These are phyloP conservation scores for Ceratocystis harringtonii DNA, from an alignment of 2,329 filamentous ascomycete species.

Conservation along the genomic window DNA sequence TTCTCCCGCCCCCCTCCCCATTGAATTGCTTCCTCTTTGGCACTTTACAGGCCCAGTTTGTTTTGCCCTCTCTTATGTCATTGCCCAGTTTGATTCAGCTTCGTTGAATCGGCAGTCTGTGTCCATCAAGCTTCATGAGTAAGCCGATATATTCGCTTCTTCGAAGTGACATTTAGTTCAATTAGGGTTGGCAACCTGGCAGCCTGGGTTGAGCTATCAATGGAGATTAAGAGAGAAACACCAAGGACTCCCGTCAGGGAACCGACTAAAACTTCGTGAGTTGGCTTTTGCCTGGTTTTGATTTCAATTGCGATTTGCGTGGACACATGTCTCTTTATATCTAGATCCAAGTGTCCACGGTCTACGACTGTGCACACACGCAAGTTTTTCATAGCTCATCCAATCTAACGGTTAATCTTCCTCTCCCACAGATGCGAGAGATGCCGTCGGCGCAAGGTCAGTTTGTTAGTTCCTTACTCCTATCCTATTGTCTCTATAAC, in stretches of 20 bases:
- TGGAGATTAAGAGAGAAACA: background rate
- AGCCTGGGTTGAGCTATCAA: slow-evolving; percentile 18
- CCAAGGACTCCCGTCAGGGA: slow-evolving; percentile 24
- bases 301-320: background rate
- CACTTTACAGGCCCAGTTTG: background rate
- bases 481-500: background rate
- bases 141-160: background rate
- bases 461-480: background rate
- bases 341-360: background rate
- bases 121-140: background rate
- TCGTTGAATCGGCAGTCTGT: background rate
- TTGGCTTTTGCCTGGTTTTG: slow-evolving; percentile 8
- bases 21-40: background rate
- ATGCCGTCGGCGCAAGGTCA: slow-evolving; percentile 31
- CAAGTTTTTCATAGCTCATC: background rate
- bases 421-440: slow-evolving; percentile 27
- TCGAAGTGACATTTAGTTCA: background rate
- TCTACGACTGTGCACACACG: background rate
- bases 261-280: slow-evolving; percentile 27
- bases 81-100: background rate
- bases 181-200: background rate
- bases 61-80: background rate
- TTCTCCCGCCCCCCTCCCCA: background rate
- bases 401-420: background rate
- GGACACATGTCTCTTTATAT: background rate